Conservation (phyloP, 768 basidiomycete species). For the Russula sp. region DNA sequence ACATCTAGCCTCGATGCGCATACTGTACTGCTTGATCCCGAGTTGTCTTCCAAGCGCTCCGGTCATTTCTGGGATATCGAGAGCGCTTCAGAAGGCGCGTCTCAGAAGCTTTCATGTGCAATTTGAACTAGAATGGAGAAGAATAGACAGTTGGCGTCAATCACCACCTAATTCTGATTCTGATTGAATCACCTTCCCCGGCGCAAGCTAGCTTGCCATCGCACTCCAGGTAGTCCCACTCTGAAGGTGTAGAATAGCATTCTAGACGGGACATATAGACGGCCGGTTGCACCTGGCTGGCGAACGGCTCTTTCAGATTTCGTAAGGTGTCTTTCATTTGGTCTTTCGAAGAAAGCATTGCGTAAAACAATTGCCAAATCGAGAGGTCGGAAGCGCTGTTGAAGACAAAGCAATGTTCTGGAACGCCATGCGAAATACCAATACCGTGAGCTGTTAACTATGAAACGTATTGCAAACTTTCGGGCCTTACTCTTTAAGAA, state of each 20-base stretch:
- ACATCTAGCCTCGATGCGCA: neutral
- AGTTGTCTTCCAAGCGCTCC: neutral
- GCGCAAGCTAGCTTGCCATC: slow-evolving; percentile 10
- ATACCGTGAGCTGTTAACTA: neutral
- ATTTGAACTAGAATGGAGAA: slow-evolving; percentile 1
- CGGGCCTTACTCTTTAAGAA: neutral
- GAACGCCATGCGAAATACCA: neutral
- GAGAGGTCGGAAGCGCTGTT: neutral
- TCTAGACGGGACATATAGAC: neutral
- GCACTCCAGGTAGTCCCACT: neutral
- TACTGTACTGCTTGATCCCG: too few relatives aligned
- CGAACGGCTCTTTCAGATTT: neutral
- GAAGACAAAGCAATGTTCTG: neutral
- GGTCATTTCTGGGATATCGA: neutral
- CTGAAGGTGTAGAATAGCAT: neutral
- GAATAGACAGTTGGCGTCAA: slow-evolving; percentile 2
- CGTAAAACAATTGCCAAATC: neutral
- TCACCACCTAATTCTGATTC: slow-evolving; percentile 20
- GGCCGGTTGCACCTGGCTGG: neutral
- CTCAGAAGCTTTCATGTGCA: neutral
- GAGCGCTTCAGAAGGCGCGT: slow-evolving; percentile 1
- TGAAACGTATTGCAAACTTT: neutral
- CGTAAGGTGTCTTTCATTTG: neutral
- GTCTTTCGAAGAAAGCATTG: neutral
- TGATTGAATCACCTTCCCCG: slow-evolving; percentile 15